These are phyloP conservation scores for Neurospora sp. DNA, from an alignment of 2,329 filamentous ascomycete species.

Conservation along the genomic window DNA sequence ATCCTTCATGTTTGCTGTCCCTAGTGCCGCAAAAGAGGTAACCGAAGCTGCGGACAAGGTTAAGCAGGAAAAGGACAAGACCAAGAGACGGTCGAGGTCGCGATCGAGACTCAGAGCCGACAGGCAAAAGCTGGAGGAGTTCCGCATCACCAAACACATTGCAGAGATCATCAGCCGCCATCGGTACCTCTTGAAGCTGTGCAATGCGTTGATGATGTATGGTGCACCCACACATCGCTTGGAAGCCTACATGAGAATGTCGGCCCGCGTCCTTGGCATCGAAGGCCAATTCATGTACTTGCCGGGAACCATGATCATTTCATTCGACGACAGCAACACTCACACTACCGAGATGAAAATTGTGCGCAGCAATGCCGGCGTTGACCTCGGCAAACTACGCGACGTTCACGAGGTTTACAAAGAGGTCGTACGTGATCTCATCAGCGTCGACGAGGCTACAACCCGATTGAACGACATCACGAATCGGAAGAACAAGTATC, in stretches of 20 bases:
- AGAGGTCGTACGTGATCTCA: conserved; percentile 68
- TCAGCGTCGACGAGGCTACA: conserved; percentile 61
- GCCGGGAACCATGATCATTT: conserved; percentile 88
- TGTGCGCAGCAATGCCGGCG: conserved; percentile 55
- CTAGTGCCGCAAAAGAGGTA: conserved; percentile 32
- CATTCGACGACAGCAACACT: conserved; percentile 66
- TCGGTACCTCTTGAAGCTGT: conserved; percentile 74
- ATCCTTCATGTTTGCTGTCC: conserved; percentile 40
- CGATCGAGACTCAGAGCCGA: conserved; percentile 12
- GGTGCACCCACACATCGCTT: conserved; percentile 85
- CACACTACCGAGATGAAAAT: conserved; percentile 76
- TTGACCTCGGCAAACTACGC: conserved; percentile 63
- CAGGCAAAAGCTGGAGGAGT: conserved; percentile 21
- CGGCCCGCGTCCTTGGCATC: conserved; percentile 77
- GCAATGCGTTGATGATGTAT: conserved; percentile 77
- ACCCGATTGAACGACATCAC: conserved; percentile 47
- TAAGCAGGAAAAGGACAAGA: conserved; percentile 20
- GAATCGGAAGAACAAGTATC: conserved; percentile 34
- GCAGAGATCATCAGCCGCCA: conserved; percentile 67
- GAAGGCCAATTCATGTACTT: conserved; percentile 85
- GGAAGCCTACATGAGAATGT: conserved; percentile 88
- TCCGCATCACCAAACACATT: conserved; percentile 46
- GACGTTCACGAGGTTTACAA: conserved; percentile 74
- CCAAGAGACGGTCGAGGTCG: conserved; percentile 12
- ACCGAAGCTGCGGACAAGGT: conserved; percentile 35